Evolutionary conservation across 2,329 filamentous ascomycete genomes (phyloP), one percentile per base, ranked within the genome.

Genomic region (Aspergillus uvarum): DNA sequence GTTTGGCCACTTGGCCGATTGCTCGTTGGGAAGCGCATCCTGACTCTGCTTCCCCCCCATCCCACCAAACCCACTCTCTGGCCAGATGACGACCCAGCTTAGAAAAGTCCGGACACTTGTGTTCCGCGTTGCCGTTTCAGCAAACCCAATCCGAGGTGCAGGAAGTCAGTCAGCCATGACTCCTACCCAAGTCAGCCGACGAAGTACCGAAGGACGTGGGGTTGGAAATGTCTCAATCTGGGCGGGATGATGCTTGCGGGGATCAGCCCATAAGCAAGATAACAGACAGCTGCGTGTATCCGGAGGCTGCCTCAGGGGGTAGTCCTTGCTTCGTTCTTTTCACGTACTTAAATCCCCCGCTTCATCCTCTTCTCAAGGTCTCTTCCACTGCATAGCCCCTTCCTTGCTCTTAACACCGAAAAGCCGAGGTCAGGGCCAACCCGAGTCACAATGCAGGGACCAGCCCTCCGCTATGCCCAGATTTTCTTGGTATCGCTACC

Each of bases 401-500:
- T 2, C 26, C 7, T 10, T 29, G 26, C 7, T 29, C 7, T 29
- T 10, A 7, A 29, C 26, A 29, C 26, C 14, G 22, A 14, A 3
- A 21, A 21, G 47, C 47, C 21, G n/a, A 21, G 8, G n/a, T 21
- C 12, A 49, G 32, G 5, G 32, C 11, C 4, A 16, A n/a, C 7
- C 38, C 21, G 14, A 14, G 26, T 38, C 44, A 55, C 11, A 22
- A 51, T 62, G 50, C 50, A 54, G 16, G 60, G 58, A 5, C 44
- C 47, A 54, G 31, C 51, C 24, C 59, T 63, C 32, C 56, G 57
- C 24, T 50, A 60, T 16, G 62, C 62, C 10, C 60, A 62, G 16
- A 51, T 62, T 24, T 54, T 62, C n/a, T 62, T 71, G 21, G 65
- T 69, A 31, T 69, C 69, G 6, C 65, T 58, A 7, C 69, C 69